These are phyloP conservation scores for Aspergillus mulundensis DNA, from an alignment of 495 filamentous ascomycete genomes.

Conservation along the genomic window DNA sequence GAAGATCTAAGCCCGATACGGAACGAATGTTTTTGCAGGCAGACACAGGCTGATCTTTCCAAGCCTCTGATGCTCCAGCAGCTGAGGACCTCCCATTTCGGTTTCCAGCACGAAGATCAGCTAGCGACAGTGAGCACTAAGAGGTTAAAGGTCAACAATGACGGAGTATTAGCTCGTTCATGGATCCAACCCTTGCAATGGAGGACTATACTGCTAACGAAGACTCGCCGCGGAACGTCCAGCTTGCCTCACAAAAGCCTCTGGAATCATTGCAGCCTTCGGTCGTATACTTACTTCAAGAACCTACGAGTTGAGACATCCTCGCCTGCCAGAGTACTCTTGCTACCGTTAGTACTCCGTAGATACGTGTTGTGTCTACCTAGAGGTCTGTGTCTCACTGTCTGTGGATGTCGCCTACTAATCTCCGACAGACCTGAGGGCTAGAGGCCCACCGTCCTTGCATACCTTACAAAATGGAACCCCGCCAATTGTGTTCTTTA, in stretches of 20 bases:
- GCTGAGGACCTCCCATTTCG: not conserved
- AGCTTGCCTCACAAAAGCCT: not conserved
- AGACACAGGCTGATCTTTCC: not conserved
- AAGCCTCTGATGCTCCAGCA: not conserved
- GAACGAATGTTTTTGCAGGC: not conserved
- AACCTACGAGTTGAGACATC: not conserved
- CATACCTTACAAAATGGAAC: not conserved
- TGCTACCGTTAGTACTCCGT: not conserved
- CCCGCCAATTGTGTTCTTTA: not conserved
- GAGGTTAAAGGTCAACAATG: not conserved
- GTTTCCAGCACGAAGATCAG: not conserved
- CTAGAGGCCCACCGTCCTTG: not conserved
- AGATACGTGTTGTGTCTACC: not conserved
- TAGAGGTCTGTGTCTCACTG: not conserved
- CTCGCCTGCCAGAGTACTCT: not conserved
- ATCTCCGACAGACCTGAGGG: not conserved
- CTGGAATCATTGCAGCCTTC: not conserved
- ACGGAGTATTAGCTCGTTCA: not conserved
- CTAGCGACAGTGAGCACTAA: not conserved
- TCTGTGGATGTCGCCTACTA: not conserved
- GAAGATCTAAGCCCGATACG: constrained; percentile 4
- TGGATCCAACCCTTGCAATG: not conserved
- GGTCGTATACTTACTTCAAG: not conserved
- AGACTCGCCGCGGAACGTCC: not conserved
- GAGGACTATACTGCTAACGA: not conserved